A percentile compares a stretch with the other conserved stretches of the same genome.
Evolutionary conservation across 1,284 basidiomycete genomes (phyloP).

Genomic region (Leccinum fallax): DNA sequence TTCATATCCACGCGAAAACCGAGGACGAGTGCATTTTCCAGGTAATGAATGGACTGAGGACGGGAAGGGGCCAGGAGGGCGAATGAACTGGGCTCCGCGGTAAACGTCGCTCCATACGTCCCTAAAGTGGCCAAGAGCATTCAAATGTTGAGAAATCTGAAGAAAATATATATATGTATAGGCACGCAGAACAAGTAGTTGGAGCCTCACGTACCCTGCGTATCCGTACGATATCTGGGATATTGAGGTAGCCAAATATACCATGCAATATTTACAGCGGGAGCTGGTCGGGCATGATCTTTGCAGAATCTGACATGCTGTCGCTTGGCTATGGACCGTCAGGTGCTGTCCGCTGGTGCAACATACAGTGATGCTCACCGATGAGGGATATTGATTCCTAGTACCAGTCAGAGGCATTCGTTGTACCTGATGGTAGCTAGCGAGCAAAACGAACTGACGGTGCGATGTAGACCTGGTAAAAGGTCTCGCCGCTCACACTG

Average conservation of each 20-base stretch:
- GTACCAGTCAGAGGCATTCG: not conserved
- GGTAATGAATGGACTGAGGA: conserved; percentile 15
- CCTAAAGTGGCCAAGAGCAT: conserved; percentile 4
- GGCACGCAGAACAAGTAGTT: not conserved
- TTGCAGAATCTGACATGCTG: not conserved
- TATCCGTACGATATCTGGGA: conserved; percentile 19
- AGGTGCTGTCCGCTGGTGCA: not conserved
- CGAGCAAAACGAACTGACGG: not conserved
- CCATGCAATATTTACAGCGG: conserved; percentile 16
- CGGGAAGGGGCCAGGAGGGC: conserved; percentile 24
- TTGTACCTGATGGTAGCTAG: not conserved
- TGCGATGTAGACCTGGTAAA: not conserved
- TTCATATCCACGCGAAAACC: conserved; percentile 15
- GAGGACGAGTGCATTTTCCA: conserved; percentile 15
- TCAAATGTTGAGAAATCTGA: conserved; percentile 21
- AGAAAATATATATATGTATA: not conserved
- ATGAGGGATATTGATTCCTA: no score
- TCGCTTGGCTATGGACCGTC: not conserved
- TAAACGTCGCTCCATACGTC: conserved; percentile 21
- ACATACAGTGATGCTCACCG: no score
- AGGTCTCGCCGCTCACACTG: no score
- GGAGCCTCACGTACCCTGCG: conserved; percentile 18
- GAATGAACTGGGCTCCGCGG: conserved; percentile 15
- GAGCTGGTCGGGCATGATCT: conserved; percentile 8
- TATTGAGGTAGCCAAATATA: conserved; percentile 14